phyloP scores from a whole-genome alignment of 306 rosid species.

The Lathyrus tuberosus region DNA sequence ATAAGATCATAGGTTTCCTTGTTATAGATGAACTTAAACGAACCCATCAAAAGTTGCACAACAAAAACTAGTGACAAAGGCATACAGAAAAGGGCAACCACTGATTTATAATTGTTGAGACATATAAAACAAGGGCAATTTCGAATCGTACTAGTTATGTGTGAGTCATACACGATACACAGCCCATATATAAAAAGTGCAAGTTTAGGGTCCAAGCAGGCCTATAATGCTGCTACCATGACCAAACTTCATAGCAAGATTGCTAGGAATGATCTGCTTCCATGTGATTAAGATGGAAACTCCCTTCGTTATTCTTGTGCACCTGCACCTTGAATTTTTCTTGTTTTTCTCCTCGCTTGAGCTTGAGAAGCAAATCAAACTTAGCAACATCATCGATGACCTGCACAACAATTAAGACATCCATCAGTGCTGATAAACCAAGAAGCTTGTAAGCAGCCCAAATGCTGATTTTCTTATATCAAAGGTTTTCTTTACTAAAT shows the following conservation, averaged over 20 bases:
- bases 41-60: not conserved
- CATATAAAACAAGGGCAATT: conserved; percentile 17
- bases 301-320: conserved; percentile 67
- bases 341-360: conserved; percentile 65
- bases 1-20: not conserved
- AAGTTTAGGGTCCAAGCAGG: conserved; percentile 21
- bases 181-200: no score
- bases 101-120: not conserved
- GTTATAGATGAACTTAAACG: conserved; percentile 8
- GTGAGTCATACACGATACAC: not conserved
- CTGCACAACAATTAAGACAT: conserved; percentile 46
- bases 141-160: conserved; percentile 21
- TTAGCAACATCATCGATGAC: conserved; percentile 59
- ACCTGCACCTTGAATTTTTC: conserved; percentile 68
- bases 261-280: conserved; percentile 49
- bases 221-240: conserved; percentile 12
- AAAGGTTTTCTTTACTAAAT: no score
- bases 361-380: conserved; percentile 61
- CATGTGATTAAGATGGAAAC: conserved; percentile 63
- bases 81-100: conserved; percentile 5
- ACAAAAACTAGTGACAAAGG: not conserved
- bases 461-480: not conserved
- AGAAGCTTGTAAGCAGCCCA: not conserved
- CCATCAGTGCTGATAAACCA: conserved; percentile 15
- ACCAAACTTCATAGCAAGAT: conserved; percentile 32